A percentile compares a stretch with the other conserved stretches of the same genome.
Evolutionary conservation across 306 rosid genomes (phyloP).

Genomic region (Dalbergia oliveri): DNA sequence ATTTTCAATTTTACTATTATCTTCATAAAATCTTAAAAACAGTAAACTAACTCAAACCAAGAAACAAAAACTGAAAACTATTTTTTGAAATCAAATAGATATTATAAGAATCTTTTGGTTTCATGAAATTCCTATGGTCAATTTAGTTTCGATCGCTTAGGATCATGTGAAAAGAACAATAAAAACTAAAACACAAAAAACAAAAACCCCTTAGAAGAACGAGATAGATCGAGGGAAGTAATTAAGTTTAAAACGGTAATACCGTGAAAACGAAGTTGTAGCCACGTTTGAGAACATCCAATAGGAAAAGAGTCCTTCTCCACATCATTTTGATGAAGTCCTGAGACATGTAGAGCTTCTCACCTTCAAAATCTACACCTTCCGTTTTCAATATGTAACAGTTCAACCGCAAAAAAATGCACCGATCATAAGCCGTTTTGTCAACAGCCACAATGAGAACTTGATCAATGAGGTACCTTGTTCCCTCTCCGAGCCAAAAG

Average conservation of each 20-base stretch:
- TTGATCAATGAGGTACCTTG: conserved; percentile 56
- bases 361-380: conserved; percentile 66
- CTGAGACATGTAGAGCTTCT: conserved; percentile 73
- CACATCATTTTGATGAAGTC: conserved; percentile 90
- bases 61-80: no score
- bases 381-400: conserved; percentile 68
- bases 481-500: conserved; percentile 79
- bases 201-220: no score
- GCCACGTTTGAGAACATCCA: conserved; percentile 79
- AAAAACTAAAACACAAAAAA: no score
- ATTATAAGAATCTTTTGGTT: no score
- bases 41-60: no score
- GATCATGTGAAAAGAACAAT: no score
- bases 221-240: no score
- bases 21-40: no score
- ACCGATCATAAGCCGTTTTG: conserved; percentile 71
- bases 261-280: conserved; percentile 80
- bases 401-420: conserved; percentile 58
- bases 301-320: conserved; percentile 66
- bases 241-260: neutral
- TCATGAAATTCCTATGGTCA: no score
- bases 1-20: no score
- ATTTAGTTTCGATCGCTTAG: no score
- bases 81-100: no score
- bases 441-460: conserved; percentile 75